Evolutionary conservation across 371 early-diverging fungal species (phyloP).

Genomic region (Circinella umbellata): DNA sequence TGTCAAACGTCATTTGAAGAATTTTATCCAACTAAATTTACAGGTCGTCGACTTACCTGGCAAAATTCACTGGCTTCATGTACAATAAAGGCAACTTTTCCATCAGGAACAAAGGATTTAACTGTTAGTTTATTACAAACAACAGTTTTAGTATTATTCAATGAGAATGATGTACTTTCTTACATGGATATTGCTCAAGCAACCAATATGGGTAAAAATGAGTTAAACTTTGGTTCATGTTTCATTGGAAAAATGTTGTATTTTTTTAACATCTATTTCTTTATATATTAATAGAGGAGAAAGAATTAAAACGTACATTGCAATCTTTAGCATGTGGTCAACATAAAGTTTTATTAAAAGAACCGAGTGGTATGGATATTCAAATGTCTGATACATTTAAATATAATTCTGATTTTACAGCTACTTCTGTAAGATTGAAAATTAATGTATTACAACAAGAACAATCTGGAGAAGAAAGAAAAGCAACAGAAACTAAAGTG

Average conservation of each 20-base stretch:
- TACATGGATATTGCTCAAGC: slow-evolving; percentile 69
- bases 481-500: slow-evolving; percentile 74
- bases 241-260: too few relatives aligned
- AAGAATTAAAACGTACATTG: slow-evolving; percentile 74
- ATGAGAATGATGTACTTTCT: slow-evolving; percentile 54
- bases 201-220: slow-evolving; percentile 69
- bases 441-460: slow-evolving; percentile 81
- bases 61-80: slow-evolving; percentile 83
- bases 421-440: slow-evolving; percentile 67
- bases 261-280: too few relatives aligned
- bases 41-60: slow-evolving; percentile 84
- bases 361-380: slow-evolving; percentile 20
- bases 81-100: slow-evolving; percentile 68
- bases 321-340: slow-evolving; percentile 84
- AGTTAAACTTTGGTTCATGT: too few relatives aligned
- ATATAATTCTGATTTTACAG: slow-evolving; percentile 72
- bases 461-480: slow-evolving; percentile 77
- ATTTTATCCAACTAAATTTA: slow-evolving; percentile 80
- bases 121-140: slow-evolving; percentile 78
- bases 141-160: slow-evolving; percentile 77
- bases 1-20: slow-evolving; percentile 70
- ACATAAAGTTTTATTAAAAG: slow-evolving; percentile 50
- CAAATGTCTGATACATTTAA: slow-evolving; percentile 60
- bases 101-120: slow-evolving; percentile 67
- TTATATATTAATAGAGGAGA: slow-evolving; percentile 51